These are phyloP conservation scores for Solanum arcanum DNA, from an alignment of 257 asterid species.

Conservation along the genomic window DNA sequence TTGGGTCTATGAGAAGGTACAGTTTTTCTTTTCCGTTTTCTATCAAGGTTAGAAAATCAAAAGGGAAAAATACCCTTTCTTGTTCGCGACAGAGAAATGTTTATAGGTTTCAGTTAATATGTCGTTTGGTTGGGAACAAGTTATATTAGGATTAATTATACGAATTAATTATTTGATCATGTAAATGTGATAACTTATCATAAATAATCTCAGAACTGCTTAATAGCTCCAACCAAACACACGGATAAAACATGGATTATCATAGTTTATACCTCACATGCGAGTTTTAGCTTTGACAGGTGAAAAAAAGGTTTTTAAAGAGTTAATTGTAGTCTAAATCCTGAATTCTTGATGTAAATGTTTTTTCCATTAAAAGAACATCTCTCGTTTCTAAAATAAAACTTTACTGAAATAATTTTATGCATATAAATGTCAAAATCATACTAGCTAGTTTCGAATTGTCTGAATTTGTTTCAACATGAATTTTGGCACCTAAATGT, in stretches of 20 bases:
- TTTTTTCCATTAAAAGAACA: background rate
- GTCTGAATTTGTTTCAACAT: background rate
- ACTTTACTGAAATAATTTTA: background rate
- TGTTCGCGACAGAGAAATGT: background rate
- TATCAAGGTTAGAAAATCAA: background rate
- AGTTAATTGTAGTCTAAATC: background rate
- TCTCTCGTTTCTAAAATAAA: background rate
- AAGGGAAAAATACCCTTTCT: background rate
- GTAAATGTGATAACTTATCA: background rate
- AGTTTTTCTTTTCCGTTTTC: background rate
- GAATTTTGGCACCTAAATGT: background rate
- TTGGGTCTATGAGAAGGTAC: slow-evolving; percentile 85
- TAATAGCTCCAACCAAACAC: background rate
- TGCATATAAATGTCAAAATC: background rate
- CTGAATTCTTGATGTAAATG: background rate
- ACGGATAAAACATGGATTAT: too few species aligned
- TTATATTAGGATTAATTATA: too few species aligned
- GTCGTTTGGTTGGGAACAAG: background rate
- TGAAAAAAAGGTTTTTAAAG: background rate
- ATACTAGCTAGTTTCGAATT: background rate
- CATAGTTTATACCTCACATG: background rate
- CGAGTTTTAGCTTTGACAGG: background rate
- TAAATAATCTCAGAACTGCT: background rate
- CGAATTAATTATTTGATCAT: too few species aligned
- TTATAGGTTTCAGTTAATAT: background rate